These are phyloP conservation scores for Waltergamsia citrina DNA, from an alignment of 2,329 filamentous ascomycete genomes.

Conservation along the genomic window DNA sequence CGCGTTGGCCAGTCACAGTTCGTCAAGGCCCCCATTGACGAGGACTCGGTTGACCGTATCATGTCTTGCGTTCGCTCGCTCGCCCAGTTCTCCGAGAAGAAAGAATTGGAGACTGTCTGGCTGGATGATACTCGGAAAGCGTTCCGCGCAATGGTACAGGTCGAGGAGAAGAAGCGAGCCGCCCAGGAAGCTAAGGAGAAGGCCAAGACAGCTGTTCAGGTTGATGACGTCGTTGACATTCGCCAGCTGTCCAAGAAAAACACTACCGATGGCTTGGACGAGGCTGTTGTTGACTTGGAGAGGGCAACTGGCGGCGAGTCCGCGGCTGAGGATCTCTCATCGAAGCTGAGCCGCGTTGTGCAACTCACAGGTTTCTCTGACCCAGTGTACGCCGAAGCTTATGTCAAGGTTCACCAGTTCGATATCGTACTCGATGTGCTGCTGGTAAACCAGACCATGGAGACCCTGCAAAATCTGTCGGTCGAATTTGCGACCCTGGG, in stretches of 20 bases:
- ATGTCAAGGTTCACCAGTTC: slow-evolving; percentile 97
- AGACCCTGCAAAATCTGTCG: slow-evolving; percentile 92
- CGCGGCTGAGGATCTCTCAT: slow-evolving; percentile 73
- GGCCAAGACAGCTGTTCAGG: slow-evolving; percentile 87
- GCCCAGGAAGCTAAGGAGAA: slow-evolving; percentile 88
- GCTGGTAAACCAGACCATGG: slow-evolving; percentile 92
- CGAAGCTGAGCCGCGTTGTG: slow-evolving; percentile 91
- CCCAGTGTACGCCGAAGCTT: slow-evolving; percentile 96
- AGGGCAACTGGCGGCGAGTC: slow-evolving; percentile 89
- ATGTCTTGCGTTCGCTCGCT: slow-evolving; percentile 95
- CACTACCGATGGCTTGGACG: slow-evolving; percentile 68
- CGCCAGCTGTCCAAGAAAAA: slow-evolving; percentile 92
- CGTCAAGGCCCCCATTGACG: slow-evolving; percentile 92
- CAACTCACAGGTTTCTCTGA: slow-evolving; percentile 98
- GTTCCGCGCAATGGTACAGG: slow-evolving; percentile 93
- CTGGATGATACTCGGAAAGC: slow-evolving; percentile 90
- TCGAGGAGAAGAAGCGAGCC: slow-evolving; percentile 95
- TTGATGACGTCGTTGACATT: slow-evolving; percentile 90
- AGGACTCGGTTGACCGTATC: slow-evolving; percentile 96
- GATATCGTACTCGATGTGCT: slow-evolving; percentile 96
- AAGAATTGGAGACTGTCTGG: slow-evolving; percentile 87
- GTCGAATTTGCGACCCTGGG: slow-evolving; percentile 98
- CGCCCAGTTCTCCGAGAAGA: slow-evolving; percentile 80
- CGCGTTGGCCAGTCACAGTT: slow-evolving; percentile 98
- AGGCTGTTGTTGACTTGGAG: slow-evolving; percentile 83